Conservation (phyloP, 441 rosid genomes). For the Gossypium armourianum region DNA sequence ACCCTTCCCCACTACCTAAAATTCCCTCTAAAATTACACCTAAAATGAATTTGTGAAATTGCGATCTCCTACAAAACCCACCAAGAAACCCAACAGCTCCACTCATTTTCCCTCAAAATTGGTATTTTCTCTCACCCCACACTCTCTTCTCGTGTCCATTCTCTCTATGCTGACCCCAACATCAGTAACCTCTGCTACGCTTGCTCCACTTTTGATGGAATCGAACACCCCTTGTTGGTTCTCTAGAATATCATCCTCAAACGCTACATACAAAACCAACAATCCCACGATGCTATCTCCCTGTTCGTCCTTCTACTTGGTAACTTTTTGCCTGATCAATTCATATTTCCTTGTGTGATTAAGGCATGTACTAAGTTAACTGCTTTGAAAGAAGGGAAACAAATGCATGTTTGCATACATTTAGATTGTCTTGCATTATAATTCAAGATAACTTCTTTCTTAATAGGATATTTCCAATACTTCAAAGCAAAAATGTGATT, state of each 20-base stretch:
- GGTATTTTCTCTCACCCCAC: slow-evolving; percentile 28
- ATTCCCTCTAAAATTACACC: background rate
- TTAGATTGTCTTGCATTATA: no score
- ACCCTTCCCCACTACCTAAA: background rate
- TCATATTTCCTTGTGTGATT: slow-evolving; percentile 36
- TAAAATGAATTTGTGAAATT: background rate
- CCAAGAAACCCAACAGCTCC: slow-evolving; percentile 33
- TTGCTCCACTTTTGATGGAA: slow-evolving; percentile 31
- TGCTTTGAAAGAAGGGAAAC: slow-evolving; percentile 35
- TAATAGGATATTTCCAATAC: no score
- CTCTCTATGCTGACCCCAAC: slow-evolving; percentile 29
- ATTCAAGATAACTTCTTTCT: no score
- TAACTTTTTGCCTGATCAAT: slow-evolving; percentile 29
- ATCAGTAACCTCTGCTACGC: slow-evolving; percentile 34
- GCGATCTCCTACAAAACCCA: slow-evolving; percentile 18
- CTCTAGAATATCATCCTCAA: slow-evolving; percentile 40
- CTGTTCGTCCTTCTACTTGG: slow-evolving; percentile 28
- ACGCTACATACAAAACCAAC: slow-evolving; percentile 35
- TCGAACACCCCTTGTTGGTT: slow-evolving; percentile 24
- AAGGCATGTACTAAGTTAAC: slow-evolving; percentile 38
- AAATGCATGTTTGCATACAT: slow-evolving; percentile 26
- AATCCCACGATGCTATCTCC: slow-evolving; percentile 31
- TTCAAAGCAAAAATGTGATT: no score
- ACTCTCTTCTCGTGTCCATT: slow-evolving; percentile 32
- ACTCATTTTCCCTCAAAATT: slow-evolving; percentile 35